Base-by-base conservation (phyloP, 2,329 filamentous ascomycete species). In the Knufia petricola region DNA sequence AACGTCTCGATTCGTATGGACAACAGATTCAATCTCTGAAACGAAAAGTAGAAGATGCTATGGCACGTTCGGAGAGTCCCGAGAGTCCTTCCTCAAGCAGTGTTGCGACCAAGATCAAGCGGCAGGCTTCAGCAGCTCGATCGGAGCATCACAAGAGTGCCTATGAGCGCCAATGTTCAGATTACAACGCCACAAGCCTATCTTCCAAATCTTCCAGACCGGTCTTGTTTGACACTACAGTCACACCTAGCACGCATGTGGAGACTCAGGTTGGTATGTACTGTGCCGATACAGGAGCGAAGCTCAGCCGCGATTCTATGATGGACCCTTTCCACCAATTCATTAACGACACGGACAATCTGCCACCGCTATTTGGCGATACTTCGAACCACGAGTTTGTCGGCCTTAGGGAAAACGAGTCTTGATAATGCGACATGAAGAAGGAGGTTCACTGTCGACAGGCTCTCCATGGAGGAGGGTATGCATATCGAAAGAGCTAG, bases 31-130 rank as follows among this genome's bases (percentile, higher is more conserved):
- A 21, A 8, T 44, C 41, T 10, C 24, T 44, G 41, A 44, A 44
- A 20, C 41, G 41, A 7, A 10, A 17, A 13, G 28, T 44, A 3
- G 41, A 31, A n/a, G 24, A 32, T 9, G 24, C 23, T n/a, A 44
- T 44, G n/a, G 41, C 41, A 41, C 24, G 41, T 17, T 31, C 28
- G 31, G 12, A 3, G 21, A 44, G 41, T 32, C 41, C 41, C 15
- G 41, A 32, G 7, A 32, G 28, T 19, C 13, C 10, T 15, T n/a
- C 21, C 26, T 28, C 41, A 3, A 12, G 24, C 13, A 32, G 10
- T 36, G 32, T n/a, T n/a, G 6, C 6, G 15, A 17, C 32, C 32
- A 17, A 4, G 15, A n/a, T n/a, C 9, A 7, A 7, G 28, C 28
- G 13, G 13, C 32, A 6, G 15, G 15, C 9, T n/a, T 17, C 9